These are phyloP conservation scores for Oleoguttula mirabilis DNA, from an alignment of 495 filamentous ascomycete species.

Conservation along the genomic window DNA sequence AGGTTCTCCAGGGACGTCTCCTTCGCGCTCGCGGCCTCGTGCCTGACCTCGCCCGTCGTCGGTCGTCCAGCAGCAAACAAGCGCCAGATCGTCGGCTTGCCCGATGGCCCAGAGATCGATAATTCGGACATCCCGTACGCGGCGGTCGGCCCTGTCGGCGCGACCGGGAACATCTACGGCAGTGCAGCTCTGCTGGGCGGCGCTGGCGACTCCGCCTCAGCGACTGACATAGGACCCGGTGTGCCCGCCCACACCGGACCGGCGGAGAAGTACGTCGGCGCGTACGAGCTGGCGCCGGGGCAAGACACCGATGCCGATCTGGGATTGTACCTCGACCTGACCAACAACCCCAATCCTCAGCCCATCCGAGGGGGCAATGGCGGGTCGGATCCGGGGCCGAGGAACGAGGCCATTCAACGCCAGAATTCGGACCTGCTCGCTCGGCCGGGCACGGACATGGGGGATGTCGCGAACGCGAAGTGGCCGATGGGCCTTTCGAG, in stretches of 20 bases:
- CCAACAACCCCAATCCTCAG: slow-evolving; percentile 50
- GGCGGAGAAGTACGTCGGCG: slow-evolving; percentile 5
- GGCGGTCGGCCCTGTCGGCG: slow-evolving; percentile 2
- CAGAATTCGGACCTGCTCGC: slow-evolving; percentile 55
- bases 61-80: too few relatives aligned
- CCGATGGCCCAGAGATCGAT: not conserved
- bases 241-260: slow-evolving; percentile 14
- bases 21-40: too few relatives aligned
- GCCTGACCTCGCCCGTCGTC: too few relatives aligned
- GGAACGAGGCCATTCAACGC: slow-evolving; percentile 47
- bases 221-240: not conserved
- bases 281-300: slow-evolving; percentile 35
- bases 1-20: too few relatives aligned
- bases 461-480: slow-evolving; percentile 50
- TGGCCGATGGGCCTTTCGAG: slow-evolving; percentile 63
- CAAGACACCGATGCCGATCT: slow-evolving; percentile 46
- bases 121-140: slow-evolving; percentile 1
- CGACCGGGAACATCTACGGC: slow-evolving; percentile 3
- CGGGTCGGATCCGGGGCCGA: slow-evolving; percentile 49
- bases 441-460: slow-evolving; percentile 53
- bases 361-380: slow-evolving; percentile 49
- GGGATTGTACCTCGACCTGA: slow-evolving; percentile 53
- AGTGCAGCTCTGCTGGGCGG: not conserved
- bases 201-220: slow-evolving; percentile 8
- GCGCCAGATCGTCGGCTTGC: not conserved